Conservation (phyloP, 441 rosid species). For the Brassica hybrid region DNA sequence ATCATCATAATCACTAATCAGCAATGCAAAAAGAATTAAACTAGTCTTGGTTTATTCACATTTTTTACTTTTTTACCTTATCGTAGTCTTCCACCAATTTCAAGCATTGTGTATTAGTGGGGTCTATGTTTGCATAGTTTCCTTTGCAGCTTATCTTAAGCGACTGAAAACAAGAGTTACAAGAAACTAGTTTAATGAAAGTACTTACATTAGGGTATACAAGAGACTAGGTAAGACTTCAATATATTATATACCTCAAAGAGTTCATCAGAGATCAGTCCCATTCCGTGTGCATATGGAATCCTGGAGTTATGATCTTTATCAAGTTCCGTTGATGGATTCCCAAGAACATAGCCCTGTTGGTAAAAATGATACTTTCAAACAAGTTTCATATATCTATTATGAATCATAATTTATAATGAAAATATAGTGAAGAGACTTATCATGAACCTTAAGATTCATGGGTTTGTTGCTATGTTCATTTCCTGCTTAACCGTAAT, state of each 20-base stretch:
- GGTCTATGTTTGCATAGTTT: constrained; percentile 2
- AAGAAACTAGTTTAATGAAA: background rate
- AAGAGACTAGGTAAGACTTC: background rate
- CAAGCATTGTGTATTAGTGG: constrained; percentile 39
- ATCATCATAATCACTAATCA: background rate
- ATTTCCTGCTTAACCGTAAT: constrained; percentile 48
- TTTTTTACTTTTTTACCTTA: constrained; percentile 13
- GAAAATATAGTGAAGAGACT: background rate
- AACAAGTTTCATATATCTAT: background rate
- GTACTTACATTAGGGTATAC: background rate
- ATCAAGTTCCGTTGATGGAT: constrained; percentile 38
- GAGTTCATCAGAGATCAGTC: constrained; percentile 59
- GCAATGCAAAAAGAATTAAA: background rate
- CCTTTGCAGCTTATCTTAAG: background rate
- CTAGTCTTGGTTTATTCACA: background rate
- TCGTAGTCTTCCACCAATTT: background rate
- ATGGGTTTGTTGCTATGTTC: constrained; percentile 49
- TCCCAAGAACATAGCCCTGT: constrained; percentile 70
- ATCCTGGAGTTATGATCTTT: constrained; percentile 41
- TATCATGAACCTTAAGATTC: constrained; percentile 59
- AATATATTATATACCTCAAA: constrained; percentile 40
- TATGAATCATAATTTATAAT: background rate
- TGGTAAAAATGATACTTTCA: background rate
- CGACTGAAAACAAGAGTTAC: background rate
- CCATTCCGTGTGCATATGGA: constrained; percentile 60